A percentile compares a stretch with the other conserved stretches of the same genome.
Evolutionary conservation across 306 rosid species (phyloP).

Genomic region (Corylus heterophylla): DNA sequence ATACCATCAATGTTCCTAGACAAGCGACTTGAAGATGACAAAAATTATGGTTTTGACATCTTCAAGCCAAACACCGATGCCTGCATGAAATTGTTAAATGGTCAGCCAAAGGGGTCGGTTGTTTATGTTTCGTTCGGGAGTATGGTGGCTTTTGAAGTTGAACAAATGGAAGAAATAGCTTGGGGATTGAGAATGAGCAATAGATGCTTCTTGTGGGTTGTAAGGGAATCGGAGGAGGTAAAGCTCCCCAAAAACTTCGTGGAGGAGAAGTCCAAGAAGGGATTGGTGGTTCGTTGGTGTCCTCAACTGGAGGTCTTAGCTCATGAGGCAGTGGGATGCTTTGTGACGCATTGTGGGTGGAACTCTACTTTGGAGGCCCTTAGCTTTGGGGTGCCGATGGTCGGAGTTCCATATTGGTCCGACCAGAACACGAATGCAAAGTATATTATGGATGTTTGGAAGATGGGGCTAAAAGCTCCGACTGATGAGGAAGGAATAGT

Average conservation of each 20-base stretch:
- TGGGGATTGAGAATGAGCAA: neutral
- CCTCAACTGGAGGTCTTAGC: neutral
- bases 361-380: neutral
- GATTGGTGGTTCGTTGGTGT: neutral
- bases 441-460: constrained; percentile 4
- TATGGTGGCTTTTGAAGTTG: too few relatives aligned
- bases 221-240: neutral
- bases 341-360: neutral
- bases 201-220: neutral
- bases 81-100: constrained; percentile 39
- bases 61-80: constrained; percentile 29
- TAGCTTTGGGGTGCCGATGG: neutral
- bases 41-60: constrained; percentile 42
- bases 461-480: neutral
- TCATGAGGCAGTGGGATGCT: neutral
- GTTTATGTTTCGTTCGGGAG: too few relatives aligned
- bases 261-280: neutral
- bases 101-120: neutral
- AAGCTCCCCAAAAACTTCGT: neutral
- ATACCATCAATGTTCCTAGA: constrained; percentile 51
- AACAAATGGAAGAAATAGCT: neutral
- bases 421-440: neutral
- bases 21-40: constrained; percentile 42
- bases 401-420: neutral
- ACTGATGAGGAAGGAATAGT: neutral